Conservation (phyloP, 2,329 filamentous ascomycete species). For the Penicillium nordicum region DNA sequence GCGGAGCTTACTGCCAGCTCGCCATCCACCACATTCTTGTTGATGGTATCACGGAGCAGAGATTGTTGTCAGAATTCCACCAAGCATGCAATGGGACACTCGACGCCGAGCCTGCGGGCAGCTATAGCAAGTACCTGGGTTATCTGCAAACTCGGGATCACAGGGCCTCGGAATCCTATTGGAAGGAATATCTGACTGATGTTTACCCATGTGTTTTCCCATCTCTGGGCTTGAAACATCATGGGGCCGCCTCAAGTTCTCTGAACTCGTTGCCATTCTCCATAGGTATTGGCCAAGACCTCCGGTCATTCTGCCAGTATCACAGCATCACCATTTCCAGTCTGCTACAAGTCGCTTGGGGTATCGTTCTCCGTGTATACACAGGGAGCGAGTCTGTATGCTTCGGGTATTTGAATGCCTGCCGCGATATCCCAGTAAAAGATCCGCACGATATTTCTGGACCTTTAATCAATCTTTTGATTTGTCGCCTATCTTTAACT, state of each 20-base stretch:
- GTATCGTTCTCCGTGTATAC: not conserved
- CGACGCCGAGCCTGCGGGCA: too few relatives aligned
- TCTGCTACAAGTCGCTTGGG: slow-evolving; percentile 1
- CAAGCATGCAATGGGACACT: too few relatives aligned
- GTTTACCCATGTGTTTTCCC: slow-evolving; percentile 7
- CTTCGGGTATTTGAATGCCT: slow-evolving; percentile 5
- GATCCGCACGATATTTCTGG: not conserved
- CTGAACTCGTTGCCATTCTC: not conserved
- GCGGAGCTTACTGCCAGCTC: too few relatives aligned
- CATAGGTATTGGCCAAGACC: not conserved
- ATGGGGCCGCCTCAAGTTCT: not conserved
- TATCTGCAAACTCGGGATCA: too few relatives aligned
- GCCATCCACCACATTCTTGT: too few relatives aligned
- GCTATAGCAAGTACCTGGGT: too few relatives aligned
- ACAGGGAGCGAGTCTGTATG: not conserved
- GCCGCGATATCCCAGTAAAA: slow-evolving; percentile 3
- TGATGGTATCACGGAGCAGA: too few relatives aligned
- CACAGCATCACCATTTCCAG: not conserved
- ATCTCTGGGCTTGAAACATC: not conserved
- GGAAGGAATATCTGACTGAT: slow-evolving; percentile 8
- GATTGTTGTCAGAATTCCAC: too few relatives aligned
- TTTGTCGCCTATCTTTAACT: not conserved
- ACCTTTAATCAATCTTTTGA: slow-evolving; percentile 2
- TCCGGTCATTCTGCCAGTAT: not conserved
- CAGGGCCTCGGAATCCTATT: too few relatives aligned